phyloP scores from a whole-genome alignment of 2,329 filamentous ascomycete species.

The Camillea tinctor region DNA sequence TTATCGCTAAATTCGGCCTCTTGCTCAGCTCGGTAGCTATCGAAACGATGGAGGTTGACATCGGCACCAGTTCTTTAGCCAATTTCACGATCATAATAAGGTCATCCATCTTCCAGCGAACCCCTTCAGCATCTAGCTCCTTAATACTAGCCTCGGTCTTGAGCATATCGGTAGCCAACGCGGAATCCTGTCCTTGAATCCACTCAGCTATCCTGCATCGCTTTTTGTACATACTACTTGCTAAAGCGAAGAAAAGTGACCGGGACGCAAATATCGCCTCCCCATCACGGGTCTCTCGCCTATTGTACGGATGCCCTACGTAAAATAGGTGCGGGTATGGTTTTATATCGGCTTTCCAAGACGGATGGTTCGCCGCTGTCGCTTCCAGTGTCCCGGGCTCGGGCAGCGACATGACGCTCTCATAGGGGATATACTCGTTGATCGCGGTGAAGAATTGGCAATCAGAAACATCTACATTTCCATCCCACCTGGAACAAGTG shows the following conservation, averaged over 20 bases:
- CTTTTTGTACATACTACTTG: neutral
- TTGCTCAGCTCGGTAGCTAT: neutral
- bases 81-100: neutral
- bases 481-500: neutral
- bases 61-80: neutral
- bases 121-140: neutral
- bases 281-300: neutral
- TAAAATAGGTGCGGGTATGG: neutral
- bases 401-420: neutral
- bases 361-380: neutral
- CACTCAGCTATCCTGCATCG: neutral
- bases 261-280: neutral
- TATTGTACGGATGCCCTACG: conserved; percentile 52
- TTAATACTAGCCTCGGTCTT: neutral
- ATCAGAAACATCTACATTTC: neutral
- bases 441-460: neutral
- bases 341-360: neutral
- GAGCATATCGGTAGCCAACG: neutral
- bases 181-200: neutral
- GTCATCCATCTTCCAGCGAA: neutral
- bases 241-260: neutral
- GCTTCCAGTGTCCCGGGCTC: neutral
- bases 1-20: neutral
- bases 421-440: neutral
- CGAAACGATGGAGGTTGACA: neutral